Evolutionary conservation across 2,329 filamentous ascomycete genomes (phyloP), one percentile per base, ranked within the genome.

Genomic region (Magnaporthales sp.): DNA sequence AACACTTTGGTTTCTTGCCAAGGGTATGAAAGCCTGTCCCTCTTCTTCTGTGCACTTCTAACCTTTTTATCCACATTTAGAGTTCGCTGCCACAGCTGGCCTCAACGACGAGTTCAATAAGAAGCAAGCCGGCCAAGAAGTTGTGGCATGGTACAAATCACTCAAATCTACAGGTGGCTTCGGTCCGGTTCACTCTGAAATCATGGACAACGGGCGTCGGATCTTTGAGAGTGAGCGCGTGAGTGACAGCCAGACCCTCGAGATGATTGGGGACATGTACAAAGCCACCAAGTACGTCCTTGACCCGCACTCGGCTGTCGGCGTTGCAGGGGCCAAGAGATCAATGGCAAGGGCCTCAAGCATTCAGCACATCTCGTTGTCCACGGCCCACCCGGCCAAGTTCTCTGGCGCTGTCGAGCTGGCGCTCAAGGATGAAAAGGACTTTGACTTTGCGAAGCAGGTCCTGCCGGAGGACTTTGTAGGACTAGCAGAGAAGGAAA

Each of bases 311-410:
- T 89, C 92, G 0, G 92, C 95, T 1, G 91, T 99, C 62, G 95
- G 93, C 67, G 84, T 97, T 54, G 84, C 89, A 22, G 93, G 92
- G 0, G 85, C 93, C 0, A 75, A 87, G 66, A 85, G 93, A 67
- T 93, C 91, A 2, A 83, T 91, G 38, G 75, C 80, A 60, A 82
- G 86, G 13, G 77, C 80, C 0, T 75, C 81, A 2, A 80, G 80
- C 19, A 79, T 89, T 65, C 82, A 78, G n/a, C 91, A 96, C 76
- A 90, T 99, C 73, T 89, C 92, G 1, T 86, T 99, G 2, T 91
- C 93, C 1, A 99, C 95, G 1, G 95, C 95, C 2, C 95, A 99
- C 77, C 94, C 95, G 0, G 95, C 94, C 69, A 99, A 99, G 78
- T 99, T 99, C 74, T 88, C 90, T 0, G 86, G 87, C 32, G 93